A percentile compares a stretch with the other conserved stretches of the same genome.
phyloP scores from a whole-genome alignment of 768 basidiomycete genomes.

The Inosperma sp. region DNA sequence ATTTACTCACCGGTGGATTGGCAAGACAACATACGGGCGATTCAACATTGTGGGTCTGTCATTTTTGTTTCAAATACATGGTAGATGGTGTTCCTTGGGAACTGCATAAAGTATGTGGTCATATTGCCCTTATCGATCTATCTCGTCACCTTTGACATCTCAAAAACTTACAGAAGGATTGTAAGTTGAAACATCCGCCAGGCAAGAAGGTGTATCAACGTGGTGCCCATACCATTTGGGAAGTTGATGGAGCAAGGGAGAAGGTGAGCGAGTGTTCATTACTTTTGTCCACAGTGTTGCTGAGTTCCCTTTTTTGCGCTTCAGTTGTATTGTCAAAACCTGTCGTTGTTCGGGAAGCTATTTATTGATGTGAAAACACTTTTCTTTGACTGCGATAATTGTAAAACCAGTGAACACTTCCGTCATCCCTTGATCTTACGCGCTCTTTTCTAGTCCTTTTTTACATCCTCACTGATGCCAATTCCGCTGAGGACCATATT shows the following conservation, averaged over 20 bases:
- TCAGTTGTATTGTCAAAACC: slow-evolving; percentile 93
- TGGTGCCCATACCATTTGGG: slow-evolving; percentile 89
- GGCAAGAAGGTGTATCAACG: slow-evolving; percentile 87
- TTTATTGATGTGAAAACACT: slow-evolving; percentile 98
- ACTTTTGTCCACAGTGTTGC: background rate
- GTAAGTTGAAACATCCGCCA: slow-evolving; percentile 68
- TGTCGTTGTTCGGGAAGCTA: slow-evolving; percentile 95
- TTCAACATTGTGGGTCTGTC: slow-evolving; percentile 75
- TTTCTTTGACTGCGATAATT: slow-evolving; percentile 86
- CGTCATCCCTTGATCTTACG: no score
- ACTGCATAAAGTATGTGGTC: slow-evolving; percentile 52
- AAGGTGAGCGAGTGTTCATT: slow-evolving; percentile 51
- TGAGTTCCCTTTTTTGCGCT: slow-evolving; percentile 4
- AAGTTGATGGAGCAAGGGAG: slow-evolving; percentile 84
- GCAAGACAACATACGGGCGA: slow-evolving; percentile 46
- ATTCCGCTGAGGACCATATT: slow-evolving; percentile 73
- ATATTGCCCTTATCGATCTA: background rate
- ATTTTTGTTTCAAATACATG: slow-evolving; percentile 98
- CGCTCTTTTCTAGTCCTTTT: slow-evolving; percentile 72
- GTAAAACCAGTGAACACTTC: no score
- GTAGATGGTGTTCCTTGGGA: slow-evolving; percentile 66
- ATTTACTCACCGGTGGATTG: slow-evolving; percentile 63
- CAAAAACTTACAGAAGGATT: slow-evolving; percentile 49
- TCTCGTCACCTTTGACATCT: background rate
- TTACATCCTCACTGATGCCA: slow-evolving; percentile 87